Evolutionary conservation across 2,329 filamentous ascomycete species (phyloP).

Genomic region (Epicoccum sorghinum): DNA sequence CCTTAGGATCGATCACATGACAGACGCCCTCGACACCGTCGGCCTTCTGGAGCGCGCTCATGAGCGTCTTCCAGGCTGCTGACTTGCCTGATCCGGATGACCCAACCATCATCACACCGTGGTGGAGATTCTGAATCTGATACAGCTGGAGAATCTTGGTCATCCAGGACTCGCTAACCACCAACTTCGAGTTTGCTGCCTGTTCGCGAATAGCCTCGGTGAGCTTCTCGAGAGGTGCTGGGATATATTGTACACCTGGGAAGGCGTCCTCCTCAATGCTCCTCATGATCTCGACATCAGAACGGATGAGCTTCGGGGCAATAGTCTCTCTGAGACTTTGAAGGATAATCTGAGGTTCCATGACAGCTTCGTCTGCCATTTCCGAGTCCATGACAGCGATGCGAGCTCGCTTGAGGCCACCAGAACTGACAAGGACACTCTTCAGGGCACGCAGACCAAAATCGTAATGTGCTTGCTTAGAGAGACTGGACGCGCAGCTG

Average conservation of each 20-base stretch:
- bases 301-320: conserved; percentile 92
- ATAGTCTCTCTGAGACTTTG: conserved; percentile 99
- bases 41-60: conserved; percentile 88
- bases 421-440: conserved; percentile 97
- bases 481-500: conserved; percentile 77
- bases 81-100: conserved; percentile 98
- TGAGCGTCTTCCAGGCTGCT: conserved; percentile 87
- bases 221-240: conserved; percentile 81
- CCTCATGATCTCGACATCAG: conserved; percentile 88
- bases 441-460: conserved; percentile 97
- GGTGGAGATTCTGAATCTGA: conserved; percentile 96
- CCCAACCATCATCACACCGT: conserved; percentile 99
- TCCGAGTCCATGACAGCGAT: conserved; percentile 63
- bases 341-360: conserved; percentile 97
- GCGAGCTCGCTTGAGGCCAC: conserved; percentile 87
- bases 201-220: conserved; percentile 81
- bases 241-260: conserved; percentile 90
- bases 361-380: conserved; percentile 69
- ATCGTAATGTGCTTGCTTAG: conserved; percentile 98
- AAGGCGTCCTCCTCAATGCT: conserved; percentile 84
- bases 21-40: conserved; percentile 93
- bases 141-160: conserved; percentile 96
- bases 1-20: conserved; percentile 98
- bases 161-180: conserved; percentile 95
- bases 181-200: conserved; percentile 82